Base-by-base conservation (phyloP, 2,329 filamentous ascomycete species). In the Diaporthe citriasiana region DNA sequence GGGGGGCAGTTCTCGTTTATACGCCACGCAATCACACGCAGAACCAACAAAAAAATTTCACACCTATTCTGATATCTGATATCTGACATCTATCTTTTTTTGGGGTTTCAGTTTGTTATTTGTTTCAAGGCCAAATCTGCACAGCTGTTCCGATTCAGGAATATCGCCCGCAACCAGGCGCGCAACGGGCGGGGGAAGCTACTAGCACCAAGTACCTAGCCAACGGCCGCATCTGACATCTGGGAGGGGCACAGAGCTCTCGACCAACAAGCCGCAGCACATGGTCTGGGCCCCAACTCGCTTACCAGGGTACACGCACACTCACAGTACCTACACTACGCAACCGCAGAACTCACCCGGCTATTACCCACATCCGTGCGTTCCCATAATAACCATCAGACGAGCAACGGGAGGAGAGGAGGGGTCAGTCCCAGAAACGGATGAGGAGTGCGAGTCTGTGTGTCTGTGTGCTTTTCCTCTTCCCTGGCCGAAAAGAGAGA, bases 341-440 rank as follows among this genome's bases (percentile, higher is more conserved):
- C 33, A 4, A 4, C 4, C 5, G 5, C 5, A 38, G 25, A 5
- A 57, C 9, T 13, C 40, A 40, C 19, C 56, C 56, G 35, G 17
- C n/a, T 38, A 19, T 27, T 55, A 30, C 13, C 60, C 60, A 66
- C 60, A 51, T 66, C 30, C 63, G 63, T 66, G 45, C 45, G 63
- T 51, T 51, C 60, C 60, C 59, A 65, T 42, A 47, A 65, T 47
- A 65, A 51, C 42, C 59, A 63, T 63, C 60, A 22, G 63, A 66
- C 45, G 63, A 51, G 22, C 45, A 27, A 38, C 45, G 63, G 63
- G 45, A 51, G 8, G 42, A 27, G 42, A n/a, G 27, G 17, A 65
- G 59, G 59, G 38, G 17, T 50, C 45, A 50, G 45, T 22, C 15
- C 17, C 6, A 22, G 7, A 22, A 17, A 47, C 42, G 45, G 22